Base-by-base conservation (phyloP, 352 stramenopile species). In the Thalassiosira hispida region DNA sequence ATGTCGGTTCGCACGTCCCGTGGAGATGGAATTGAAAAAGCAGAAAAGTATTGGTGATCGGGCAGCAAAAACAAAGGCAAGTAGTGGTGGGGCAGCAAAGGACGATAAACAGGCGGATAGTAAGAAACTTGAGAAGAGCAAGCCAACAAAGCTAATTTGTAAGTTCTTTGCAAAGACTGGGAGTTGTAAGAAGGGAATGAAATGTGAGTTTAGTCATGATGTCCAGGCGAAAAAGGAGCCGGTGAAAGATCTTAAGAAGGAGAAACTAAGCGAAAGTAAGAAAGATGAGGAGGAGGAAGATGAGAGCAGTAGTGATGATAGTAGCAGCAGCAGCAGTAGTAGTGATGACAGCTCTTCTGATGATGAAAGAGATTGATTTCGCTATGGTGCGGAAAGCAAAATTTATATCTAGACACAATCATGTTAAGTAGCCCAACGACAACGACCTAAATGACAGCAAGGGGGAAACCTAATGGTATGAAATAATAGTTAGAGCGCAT, bases 1-100 rank as follows among this genome's bases (percentile, higher is more conserved):
- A 67, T 91, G 85, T 77, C 64, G 83, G 12, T 91, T 90, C 77
- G 85, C 85, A 33, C 60, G 77, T 42, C 77, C 83, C 11, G 82
- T 81, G 5, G 80, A 91, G 11, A 64, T 87, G 33, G 75, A 86
- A 38, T 35, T 82, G 23, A 86, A 83, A 66, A 75, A 80, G 23
- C 66, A 73, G 51, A 83, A 59, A 66, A 25, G 47, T 38, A 23
- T 23, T 33, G 59, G 55, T 55, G n/a, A n/a, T n/a, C n/a, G n/a
- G n/a, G n/a, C n/a, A n/a, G n/a, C n/a, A n/a, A 51, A 44, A 8
- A 67, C 4, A 42, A 56, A 20, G 38, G 27, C 20, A 2, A 61
- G 49, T 35, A 35, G 14, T 42, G 11, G 38, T 47, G 55, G 29
- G 9, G 53, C 47, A 3, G 53, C 47, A 16, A 67, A 69, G 55